These are phyloP conservation scores for Arctostaphylos glauca DNA, from an alignment of 148 eudicot genomes.

Conservation along the genomic window DNA sequence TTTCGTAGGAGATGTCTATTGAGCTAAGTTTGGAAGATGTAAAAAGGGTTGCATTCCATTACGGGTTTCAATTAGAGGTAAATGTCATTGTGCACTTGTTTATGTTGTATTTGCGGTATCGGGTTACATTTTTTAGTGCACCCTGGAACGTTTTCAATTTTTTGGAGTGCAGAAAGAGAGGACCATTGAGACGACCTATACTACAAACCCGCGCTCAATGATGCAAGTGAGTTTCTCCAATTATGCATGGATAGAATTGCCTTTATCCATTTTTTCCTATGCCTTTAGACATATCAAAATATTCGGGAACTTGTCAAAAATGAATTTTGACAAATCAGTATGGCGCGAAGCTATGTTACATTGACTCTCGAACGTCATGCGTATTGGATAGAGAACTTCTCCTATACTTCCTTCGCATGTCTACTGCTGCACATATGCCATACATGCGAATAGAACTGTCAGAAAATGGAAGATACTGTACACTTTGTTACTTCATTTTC, in stretches of 20 bases:
- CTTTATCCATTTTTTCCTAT: neutral
- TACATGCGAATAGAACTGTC: neutral
- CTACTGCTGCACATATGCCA: neutral
- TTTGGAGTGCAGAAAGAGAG: slow-evolving; percentile 57
- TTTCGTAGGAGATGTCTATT: slow-evolving; percentile 84
- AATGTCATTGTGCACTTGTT: neutral
- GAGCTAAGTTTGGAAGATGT: slow-evolving; percentile 97
- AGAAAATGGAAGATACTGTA: neutral
- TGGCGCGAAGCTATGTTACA: neutral
- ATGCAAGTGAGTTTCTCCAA: slow-evolving; percentile 74
- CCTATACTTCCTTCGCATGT: neutral
- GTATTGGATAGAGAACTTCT: neutral
- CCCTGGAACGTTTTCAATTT: neutral
- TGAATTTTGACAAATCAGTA: neutral
- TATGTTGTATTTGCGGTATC: slow-evolving; percentile 8
- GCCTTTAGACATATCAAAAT: neutral
- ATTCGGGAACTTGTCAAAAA: neutral
- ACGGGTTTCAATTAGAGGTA: slow-evolving; percentile 89
- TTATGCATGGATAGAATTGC: slow-evolving; percentile 1
- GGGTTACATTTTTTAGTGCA: neutral
- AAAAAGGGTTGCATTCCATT: slow-evolving; percentile 65
- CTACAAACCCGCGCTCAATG: slow-evolving; percentile 83
- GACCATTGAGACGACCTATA: slow-evolving; percentile 77
- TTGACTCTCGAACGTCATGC: neutral
- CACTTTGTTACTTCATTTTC: neutral